These are phyloP conservation scores for Chlorella sp. DNA, from an alignment of 139 green algal species.

Conservation along the genomic window DNA sequence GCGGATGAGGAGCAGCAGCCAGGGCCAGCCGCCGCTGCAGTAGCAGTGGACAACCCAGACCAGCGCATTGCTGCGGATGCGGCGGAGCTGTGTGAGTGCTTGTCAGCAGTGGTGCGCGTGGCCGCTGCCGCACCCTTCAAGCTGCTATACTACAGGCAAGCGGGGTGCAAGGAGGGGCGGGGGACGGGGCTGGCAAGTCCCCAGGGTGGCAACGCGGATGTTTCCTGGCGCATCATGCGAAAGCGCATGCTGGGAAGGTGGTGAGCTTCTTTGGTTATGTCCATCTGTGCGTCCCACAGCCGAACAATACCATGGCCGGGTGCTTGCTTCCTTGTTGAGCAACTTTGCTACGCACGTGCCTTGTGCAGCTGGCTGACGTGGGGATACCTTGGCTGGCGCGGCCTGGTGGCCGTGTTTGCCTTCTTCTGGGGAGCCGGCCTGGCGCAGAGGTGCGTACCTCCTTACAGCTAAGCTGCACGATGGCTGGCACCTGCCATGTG, in stretches of 20 bases:
- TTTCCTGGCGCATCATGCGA: no score
- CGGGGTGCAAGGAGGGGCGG: background rate
- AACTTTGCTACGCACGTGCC: no score
- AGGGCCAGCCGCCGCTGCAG: background rate
- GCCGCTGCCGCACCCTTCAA: constrained; percentile 50
- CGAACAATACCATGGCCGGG: no score
- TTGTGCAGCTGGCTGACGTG: constrained; percentile 36
- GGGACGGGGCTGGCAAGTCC: no score
- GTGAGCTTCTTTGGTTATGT: no score
- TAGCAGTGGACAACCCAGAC: constrained; percentile 82
- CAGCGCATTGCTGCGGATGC: constrained; percentile 81
- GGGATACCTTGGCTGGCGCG: constrained; percentile 49
- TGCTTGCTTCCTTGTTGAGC: no score
- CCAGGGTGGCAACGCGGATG: no score
- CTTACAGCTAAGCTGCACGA: background rate
- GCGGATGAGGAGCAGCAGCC: background rate
- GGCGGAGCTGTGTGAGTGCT: constrained; percentile 34
- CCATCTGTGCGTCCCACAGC: no score
- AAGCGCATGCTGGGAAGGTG: no score
- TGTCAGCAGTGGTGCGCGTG: constrained; percentile 24
- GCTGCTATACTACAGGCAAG: constrained; percentile 47
- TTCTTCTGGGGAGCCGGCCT: constrained; percentile 58
- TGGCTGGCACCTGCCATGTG: background rate
- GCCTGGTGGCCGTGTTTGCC: constrained; percentile 33
- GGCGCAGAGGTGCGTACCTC: constrained; percentile 39